Base-by-base conservation (phyloP, 306 rosid genomes). In the Calophaca sinica region DNA sequence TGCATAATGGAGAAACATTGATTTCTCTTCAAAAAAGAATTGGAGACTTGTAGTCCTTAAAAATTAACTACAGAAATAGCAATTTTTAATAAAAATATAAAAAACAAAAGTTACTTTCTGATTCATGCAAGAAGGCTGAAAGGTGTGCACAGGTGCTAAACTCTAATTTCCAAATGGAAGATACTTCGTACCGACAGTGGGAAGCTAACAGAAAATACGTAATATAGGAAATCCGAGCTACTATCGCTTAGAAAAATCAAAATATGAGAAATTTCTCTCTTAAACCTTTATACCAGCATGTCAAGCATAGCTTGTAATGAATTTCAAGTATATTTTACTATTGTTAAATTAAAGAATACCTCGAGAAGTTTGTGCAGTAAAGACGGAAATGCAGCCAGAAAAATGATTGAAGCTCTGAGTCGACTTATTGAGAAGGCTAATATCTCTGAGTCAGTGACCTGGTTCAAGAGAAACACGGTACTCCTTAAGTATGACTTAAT, bases 401-500 rank as follows among this genome's bases (percentile, higher is more conserved):
- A 82, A 59, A 81, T 71, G 39, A 85, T 57, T 7, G 97, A 90
- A 35, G 88, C 79, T 84, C 97, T 88, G 79, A 89, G 89, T 66
- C 84, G 84, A 71, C 85, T 80, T 55, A 92, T 74, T 77, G 89
- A 35, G 83, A 90, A 89, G 59, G 84, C 62, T 85, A 92, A 83
- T 86, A 92, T 87, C 80, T 94, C 89, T 12, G 86, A 63, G 76
- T 92, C 96, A 1, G 89, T 84, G 64, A 85, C 80, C 75, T 89
- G 96, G 72, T 89, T 92, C 79, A 94, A 73, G 42, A 94, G 92
- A 80, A 85, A 86, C 69, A 92, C 52, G 38, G 96, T 82, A 78
- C 96, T 92, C 79, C 96, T 89, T 44, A 94, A 68, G 77, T 88
- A 94, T 1, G 93, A 90, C 81, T 91, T 94, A 55, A 94, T 55